Conservation (phyloP, 2,329 filamentous ascomycete genomes). For the Fusarium sp. region DNA sequence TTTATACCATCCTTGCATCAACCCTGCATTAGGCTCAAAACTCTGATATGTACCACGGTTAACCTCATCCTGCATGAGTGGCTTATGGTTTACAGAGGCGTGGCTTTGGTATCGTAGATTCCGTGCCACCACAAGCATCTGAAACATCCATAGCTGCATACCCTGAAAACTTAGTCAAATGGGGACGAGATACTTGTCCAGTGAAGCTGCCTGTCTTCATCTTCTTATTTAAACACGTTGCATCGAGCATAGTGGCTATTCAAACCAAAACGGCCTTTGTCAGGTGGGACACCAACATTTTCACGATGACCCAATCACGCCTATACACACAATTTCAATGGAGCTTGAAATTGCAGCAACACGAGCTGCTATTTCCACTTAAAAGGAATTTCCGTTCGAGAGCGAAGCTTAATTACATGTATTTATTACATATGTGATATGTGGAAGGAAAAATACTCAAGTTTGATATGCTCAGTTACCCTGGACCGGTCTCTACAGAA, state of each 20-base stretch:
- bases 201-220: not conserved
- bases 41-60: not conserved
- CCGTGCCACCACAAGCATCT: slow-evolving; percentile 9
- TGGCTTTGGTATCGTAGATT: slow-evolving; percentile 9
- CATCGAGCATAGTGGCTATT: not conserved
- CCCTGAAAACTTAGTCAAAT: not conserved
- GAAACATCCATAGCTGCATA: not conserved
- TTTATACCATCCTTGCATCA: slow-evolving; percentile 27
- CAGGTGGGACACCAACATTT: too few relatives aligned
- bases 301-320: not conserved
- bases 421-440: not conserved
- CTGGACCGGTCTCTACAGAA: not conserved
- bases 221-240: slow-evolving; percentile 1
- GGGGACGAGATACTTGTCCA: not conserved
- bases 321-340: not conserved
- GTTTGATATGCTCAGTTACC: not conserved
- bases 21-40: slow-evolving; percentile 17
- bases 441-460: not conserved
- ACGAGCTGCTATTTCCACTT: not conserved
- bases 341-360: not conserved
- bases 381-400: too few relatives aligned
- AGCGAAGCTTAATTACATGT: not conserved
- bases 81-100: slow-evolving; percentile 4
- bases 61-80: not conserved
- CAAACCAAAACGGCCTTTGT: not conserved